These are phyloP conservation scores for apple (Malus domestica) DNA, from an alignment of 306 rosid species.

Conservation along the genomic window ASM211411v1 NC_041790.1:6790001-6790500, in stretches of 20 bases:
- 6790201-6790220: constrained; percentile 68
- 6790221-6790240: constrained; percentile 91
- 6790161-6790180: constrained; percentile 68
- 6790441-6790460: neutral
- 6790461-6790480: neutral
- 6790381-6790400: constrained; percentile 76
- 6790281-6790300: constrained; percentile 62
- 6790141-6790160: constrained; percentile 72
- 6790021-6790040: constrained; percentile 25
- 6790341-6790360: constrained; percentile 81
- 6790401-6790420: constrained; percentile 77
- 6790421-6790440: constrained; percentile 32
- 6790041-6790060: constrained; percentile 89
- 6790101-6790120: constrained; percentile 26
- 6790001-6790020: neutral
- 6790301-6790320: constrained; percentile 76
- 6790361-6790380: constrained; percentile 76
- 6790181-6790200: constrained; percentile 77
- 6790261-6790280: constrained; percentile 72
- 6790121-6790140: constrained; percentile 31
- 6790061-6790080: constrained; percentile 84
- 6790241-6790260: constrained; percentile 88
- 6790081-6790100: constrained; percentile 75
- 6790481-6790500: neutral
- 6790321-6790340: constrained; percentile 79